A percentile compares a stretch with the other conserved stretches of the same genome.
These are phyloP conservation scores for Prinsepia uniflora DNA, from an alignment of 306 rosid species.

Conservation along the genomic window DNA sequence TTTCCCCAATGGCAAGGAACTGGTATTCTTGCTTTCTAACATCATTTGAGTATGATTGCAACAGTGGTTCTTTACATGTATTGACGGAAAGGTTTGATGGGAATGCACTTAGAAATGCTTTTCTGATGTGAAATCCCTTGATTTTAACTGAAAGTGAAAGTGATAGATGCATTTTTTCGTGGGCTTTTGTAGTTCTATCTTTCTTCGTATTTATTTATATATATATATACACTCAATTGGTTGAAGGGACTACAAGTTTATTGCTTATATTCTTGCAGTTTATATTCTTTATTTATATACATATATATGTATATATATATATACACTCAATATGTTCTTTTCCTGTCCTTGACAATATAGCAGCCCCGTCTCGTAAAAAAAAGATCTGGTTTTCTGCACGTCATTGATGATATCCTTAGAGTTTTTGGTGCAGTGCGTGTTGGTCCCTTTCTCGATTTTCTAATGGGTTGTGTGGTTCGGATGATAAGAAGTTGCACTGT, in stretches of 20 bases:
- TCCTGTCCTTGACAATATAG: conserved; percentile 54
- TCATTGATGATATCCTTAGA: conserved; percentile 71
- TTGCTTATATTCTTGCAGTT: conserved; percentile 29
- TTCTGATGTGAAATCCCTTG: conserved; percentile 55
- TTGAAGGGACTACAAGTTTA: neutral
- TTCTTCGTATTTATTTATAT: too few relatives aligned
- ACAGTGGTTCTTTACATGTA: conserved; percentile 75
- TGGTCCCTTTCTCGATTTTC: conserved; percentile 68
- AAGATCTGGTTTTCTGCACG: conserved; percentile 81
- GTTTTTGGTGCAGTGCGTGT: conserved; percentile 80
- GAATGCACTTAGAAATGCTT: conserved; percentile 55
- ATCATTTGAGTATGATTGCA: conserved; percentile 67
- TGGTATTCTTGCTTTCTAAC: conserved; percentile 67
- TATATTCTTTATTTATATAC: too few relatives aligned
- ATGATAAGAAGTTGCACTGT: conserved; percentile 68
- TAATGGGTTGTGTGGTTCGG: conserved; percentile 86
- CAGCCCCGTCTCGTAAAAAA: conserved; percentile 68
- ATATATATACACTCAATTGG: too few relatives aligned
- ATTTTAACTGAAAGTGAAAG: conserved; percentile 38
- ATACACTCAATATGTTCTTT: too few relatives aligned
- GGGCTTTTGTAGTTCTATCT: neutral
- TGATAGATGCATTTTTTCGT: neutral
- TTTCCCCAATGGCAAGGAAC: conserved; percentile 47
- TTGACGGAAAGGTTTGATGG: conserved; percentile 80
- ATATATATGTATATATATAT: too few relatives aligned